Base-by-base conservation (phyloP, 2,329 filamentous ascomycete species). In the Stachybotrys elegans region DNA sequence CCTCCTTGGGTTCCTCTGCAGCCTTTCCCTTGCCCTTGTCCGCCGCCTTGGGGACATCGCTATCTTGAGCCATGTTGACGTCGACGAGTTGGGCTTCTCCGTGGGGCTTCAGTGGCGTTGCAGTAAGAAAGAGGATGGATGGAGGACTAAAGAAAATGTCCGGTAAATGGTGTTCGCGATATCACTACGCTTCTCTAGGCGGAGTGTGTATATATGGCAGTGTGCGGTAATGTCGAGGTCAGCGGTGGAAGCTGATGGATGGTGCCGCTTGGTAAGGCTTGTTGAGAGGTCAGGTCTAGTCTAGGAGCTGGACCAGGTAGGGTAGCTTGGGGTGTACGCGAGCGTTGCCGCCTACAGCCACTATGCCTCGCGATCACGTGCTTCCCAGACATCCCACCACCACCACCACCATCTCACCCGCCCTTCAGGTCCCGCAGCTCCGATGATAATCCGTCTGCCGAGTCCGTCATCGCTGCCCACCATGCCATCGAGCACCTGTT, bases 1-100 rank as follows among this genome's bases (percentile, higher is more conserved):
- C 85, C 59, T 86, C 81, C 61, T 82, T 81, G 48, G 79, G 73
- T 57, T 80, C 79, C 47, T 88, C 84, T 50, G 83, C 76, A 51
- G 84, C 89, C 76, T 97, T 98, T 65, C 83, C 92, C 78, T 98
- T 98, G 71, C 90, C 91, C 79, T 97, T 97, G 71, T 95, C 89
- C 66, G 83, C 79, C 65, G 85, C 75, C 70, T 86, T 88, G 67
- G 86, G 78, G 76, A 84, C 79, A 72, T 95, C 88, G 73, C 85
- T 88, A 71, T 94, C 89, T 77, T 95, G 88, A 72, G 91, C 91
- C 93, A 97, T 95, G 71, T 69, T 76, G 67, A 64, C 57, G 62
- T 61, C 55, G 58, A 57, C 42, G 48, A 46, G 51, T 53, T 51
- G 50, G 55, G 55, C 56, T 51, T 52, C 51, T 56, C 34, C 16